A percentile compares a stretch with the other conserved stretches of the same genome.
Evolutionary conservation across 208 protist genomes (phyloP).

Genomic region (Polymyxa betae): DNA sequence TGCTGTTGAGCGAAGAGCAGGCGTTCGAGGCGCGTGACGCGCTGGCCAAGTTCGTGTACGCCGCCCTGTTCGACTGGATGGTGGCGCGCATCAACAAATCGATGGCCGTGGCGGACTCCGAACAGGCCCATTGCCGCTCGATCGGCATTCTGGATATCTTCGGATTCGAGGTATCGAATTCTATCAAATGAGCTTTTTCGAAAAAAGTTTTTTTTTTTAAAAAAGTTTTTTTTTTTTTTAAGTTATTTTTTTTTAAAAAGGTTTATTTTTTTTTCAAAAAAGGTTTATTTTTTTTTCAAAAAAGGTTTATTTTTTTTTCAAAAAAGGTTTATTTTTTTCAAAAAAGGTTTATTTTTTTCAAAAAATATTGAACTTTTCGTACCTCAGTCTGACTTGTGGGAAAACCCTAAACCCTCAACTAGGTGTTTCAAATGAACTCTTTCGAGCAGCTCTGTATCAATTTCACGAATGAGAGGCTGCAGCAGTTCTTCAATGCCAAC

Average conservation of each 20-base stretch:
- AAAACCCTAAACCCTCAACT: neutral
- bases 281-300: no score
- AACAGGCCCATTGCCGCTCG: conserved; percentile 56
- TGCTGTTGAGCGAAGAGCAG: conserved; percentile 26
- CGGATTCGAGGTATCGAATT: conserved; percentile 75
- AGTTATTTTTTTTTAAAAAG: no score
- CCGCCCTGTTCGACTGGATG: conserved; percentile 69
- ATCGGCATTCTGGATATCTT: conserved; percentile 80
- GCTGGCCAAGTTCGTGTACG: conserved; percentile 59
- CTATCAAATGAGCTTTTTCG: neutral
- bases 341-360: no score
- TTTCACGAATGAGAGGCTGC: conserved; percentile 85
- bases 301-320: no score
- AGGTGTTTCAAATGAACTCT: conserved; percentile 80
- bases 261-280: no score
- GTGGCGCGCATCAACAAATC: conserved; percentile 55
- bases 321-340: no score
- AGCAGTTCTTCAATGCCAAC: conserved; percentile 63
- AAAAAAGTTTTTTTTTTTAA: no score
- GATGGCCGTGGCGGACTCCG: conserved; percentile 5
- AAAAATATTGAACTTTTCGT: no score
- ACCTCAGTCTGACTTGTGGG: no score
- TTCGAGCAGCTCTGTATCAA: conserved; percentile 95
- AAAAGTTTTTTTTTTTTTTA: no score
- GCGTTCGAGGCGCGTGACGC: conserved; percentile 60